Conservation (phyloP, 768 basidiomycete species). For the Pseudohyphozyma bogoriensis region DNA sequence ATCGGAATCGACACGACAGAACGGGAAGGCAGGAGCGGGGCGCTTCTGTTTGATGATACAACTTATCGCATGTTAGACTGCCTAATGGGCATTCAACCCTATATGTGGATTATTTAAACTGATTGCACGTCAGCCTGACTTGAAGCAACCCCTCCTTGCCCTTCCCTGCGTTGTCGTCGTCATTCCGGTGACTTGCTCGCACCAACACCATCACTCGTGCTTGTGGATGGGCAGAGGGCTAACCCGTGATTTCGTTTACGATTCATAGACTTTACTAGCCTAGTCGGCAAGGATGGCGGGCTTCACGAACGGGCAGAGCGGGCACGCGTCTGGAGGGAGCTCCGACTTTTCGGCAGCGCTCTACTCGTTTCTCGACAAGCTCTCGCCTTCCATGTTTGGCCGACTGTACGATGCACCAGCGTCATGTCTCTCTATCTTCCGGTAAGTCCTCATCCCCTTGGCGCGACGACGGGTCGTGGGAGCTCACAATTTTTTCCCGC, state of each 20-base stretch:
- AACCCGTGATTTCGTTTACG: too few species aligned
- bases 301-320: neutral
- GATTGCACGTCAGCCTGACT: constrained; percentile 28
- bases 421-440: constrained; percentile 79
- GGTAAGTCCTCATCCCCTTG: constrained; percentile 46
- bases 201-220: too few species aligned
- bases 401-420: constrained; percentile 76
- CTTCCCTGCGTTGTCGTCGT: neutral
- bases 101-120: neutral
- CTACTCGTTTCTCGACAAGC: constrained; percentile 60
- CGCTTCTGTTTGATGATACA: too few species aligned
- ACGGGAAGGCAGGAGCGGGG: too few species aligned
- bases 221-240: too few species aligned
- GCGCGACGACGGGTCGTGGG: neutral
- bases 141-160: constrained; percentile 3
- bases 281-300: neutral
- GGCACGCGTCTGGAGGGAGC: neutral
- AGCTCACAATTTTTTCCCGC: too few species aligned
- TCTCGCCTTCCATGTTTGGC: constrained; percentile 64
- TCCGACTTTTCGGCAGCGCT: constrained; percentile 24
- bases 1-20: too few species aligned
- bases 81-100: neutral
- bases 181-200: neutral
- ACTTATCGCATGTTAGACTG: too few species aligned
- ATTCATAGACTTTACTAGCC: too few species aligned